Evolutionary conservation across 441 rosid genomes (phyloP).

Genomic region (Syzygium malaccense): DNA sequence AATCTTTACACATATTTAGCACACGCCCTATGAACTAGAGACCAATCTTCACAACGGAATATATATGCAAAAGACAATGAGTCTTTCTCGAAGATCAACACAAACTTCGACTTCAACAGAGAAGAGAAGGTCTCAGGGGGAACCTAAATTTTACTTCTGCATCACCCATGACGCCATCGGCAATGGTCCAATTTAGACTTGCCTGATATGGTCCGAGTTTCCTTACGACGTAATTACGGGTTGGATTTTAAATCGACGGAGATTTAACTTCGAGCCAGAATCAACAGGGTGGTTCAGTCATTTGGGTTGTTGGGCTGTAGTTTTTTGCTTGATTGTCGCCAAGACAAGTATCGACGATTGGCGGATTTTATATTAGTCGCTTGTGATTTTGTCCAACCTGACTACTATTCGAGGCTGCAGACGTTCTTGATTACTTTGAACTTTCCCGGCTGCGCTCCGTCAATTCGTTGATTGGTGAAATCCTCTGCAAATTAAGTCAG

Average conservation of each 20-base stretch:
- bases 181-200: neutral
- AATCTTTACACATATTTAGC: neutral
- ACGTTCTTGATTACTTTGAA: neutral
- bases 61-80: neutral
- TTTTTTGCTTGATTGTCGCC: neutral
- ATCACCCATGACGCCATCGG: neutral
- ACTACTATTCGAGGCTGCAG: neutral
- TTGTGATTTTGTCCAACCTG: neutral
- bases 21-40: neutral
- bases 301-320: neutral
- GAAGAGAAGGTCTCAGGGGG: neutral
- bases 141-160: neutral
- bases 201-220: neutral
- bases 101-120: neutral
- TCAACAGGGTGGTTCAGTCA: neutral
- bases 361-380: neutral
- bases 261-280: neutral
- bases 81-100: neutral
- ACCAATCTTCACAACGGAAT: neutral
- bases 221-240: neutral
- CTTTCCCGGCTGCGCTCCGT: neutral
- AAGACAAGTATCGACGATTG: neutral
- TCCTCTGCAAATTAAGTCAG: neutral
- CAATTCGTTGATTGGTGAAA: neutral
- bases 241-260: neutral